Conservation (phyloP, 257 asterid species). For the Salvia hispanica region DNA sequence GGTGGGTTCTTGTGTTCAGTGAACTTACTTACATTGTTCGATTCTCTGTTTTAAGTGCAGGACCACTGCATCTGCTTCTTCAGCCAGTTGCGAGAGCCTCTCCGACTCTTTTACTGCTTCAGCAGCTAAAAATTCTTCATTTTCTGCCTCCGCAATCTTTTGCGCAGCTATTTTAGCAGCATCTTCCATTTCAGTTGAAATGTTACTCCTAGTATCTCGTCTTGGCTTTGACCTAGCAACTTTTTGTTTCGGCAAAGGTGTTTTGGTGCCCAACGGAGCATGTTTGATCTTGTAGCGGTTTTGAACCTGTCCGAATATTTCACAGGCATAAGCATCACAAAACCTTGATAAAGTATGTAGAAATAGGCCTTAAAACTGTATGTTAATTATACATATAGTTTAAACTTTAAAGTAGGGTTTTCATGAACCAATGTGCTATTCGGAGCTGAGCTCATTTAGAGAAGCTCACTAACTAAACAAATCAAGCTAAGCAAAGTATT, state of each 20-base stretch:
- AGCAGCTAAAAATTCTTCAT: constrained; percentile 44
- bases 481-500: no score
- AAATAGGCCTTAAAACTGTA: neutral
- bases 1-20: neutral
- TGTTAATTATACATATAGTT: neutral
- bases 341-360: neutral
- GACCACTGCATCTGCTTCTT: constrained; percentile 46
- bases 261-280: constrained; percentile 33
- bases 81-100: constrained; percentile 47
- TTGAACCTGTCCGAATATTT: constrained; percentile 39
- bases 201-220: constrained; percentile 19
- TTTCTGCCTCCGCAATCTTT: constrained; percentile 54
- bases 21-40: constrained; percentile 33
- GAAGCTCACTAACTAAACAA: no score
- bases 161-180: constrained; percentile 48
- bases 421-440: no score
- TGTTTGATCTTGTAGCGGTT: constrained; percentile 45
- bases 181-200: constrained; percentile 37
- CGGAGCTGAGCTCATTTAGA: no score
- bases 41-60: constrained; percentile 34
- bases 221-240: constrained; percentile 31
- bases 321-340: neutral
- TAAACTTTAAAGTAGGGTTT: neutral
- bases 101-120: constrained; percentile 53
- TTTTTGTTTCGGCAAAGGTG: constrained; percentile 37